Evolutionary conservation across 2,329 filamentous ascomycete genomes (phyloP).

Genomic region (Helminthosporium solani): DNA sequence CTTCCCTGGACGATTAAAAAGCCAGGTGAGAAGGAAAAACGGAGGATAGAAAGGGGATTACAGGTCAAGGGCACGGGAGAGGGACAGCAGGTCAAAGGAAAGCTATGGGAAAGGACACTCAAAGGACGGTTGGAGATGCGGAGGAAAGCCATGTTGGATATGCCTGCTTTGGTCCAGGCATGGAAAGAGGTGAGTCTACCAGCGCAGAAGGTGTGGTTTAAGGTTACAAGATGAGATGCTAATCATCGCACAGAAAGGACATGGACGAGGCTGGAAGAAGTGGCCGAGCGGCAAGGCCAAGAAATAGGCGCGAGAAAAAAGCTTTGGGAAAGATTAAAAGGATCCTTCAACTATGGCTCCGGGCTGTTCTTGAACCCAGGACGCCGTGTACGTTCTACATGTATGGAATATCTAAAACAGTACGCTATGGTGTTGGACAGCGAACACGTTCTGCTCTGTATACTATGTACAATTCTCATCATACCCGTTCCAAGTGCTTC

Average conservation of each 20-base stretch:
- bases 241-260: constrained; percentile 57
- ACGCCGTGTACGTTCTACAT: constrained; percentile 19
- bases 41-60: constrained; percentile 75
- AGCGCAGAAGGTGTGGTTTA: neutral
- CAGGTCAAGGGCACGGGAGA: constrained; percentile 90
- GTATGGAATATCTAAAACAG: constrained; percentile 11
- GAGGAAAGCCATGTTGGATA: constrained; percentile 88
- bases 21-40: constrained; percentile 67
- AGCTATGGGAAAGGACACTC: constrained; percentile 85
- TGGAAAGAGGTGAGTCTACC: constrained; percentile 78
- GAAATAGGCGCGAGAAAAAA: constrained; percentile 9
- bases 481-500: too few species aligned
- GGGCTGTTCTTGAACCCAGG: neutral
- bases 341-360: neutral
- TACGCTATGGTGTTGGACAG: constrained; percentile 3
- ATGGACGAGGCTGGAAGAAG: constrained; percentile 73
- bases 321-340: neutral
- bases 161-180: constrained; percentile 86
- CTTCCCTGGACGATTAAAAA: constrained; percentile 76
- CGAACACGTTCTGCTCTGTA: neutral
- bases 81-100: constrained; percentile 92
- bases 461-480: neutral
- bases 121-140: constrained; percentile 81
- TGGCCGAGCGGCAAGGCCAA: constrained; percentile 57
- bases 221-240: constrained; percentile 31